phyloP scores from a whole-genome alignment of 371 early-diverging fungal species.

The Phascolomyces articulosus region DNA sequence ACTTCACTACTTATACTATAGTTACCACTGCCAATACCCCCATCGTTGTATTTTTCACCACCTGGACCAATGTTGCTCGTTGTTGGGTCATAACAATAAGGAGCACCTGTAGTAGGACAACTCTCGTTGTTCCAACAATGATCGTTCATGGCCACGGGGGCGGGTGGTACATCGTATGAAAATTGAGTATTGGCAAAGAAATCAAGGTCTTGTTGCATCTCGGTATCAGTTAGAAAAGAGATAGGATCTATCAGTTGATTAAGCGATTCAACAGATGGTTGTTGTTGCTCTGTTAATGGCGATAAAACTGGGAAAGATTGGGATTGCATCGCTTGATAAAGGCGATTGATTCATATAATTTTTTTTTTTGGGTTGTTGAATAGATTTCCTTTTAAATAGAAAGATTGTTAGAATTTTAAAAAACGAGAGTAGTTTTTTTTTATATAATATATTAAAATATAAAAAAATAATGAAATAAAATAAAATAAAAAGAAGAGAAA shows the following conservation, averaged over 20 bases:
- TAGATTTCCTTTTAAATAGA: background rate
- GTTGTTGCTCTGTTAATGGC: background rate
- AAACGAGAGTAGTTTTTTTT: background rate
- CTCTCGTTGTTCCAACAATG: background rate
- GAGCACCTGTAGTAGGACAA: background rate
- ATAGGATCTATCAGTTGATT: constrained; percentile 39
- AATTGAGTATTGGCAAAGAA: constrained; percentile 62
- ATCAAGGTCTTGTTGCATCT: constrained; percentile 39
- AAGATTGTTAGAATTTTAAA: too few species aligned
- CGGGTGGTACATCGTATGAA: constrained; percentile 24
- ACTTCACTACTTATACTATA: background rate
- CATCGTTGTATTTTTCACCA: too few species aligned
- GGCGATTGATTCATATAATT: constrained; percentile 1
- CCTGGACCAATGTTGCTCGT: background rate
- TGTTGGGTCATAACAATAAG: background rate
- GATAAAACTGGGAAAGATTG: constrained; percentile 8
- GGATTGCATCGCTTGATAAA: constrained; percentile 7
- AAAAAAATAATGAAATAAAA: background rate
- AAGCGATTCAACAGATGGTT: constrained; percentile 25
- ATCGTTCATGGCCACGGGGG: background rate
- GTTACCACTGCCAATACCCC: background rate
- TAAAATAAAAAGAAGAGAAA: background rate
- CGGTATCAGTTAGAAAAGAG: constrained; percentile 36
- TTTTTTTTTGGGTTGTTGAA: background rate
- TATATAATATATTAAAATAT: too few species aligned